These are phyloP conservation scores for Nicotiana knightiana DNA, from an alignment of 257 asterid genomes.

Conservation along the genomic window DNA sequence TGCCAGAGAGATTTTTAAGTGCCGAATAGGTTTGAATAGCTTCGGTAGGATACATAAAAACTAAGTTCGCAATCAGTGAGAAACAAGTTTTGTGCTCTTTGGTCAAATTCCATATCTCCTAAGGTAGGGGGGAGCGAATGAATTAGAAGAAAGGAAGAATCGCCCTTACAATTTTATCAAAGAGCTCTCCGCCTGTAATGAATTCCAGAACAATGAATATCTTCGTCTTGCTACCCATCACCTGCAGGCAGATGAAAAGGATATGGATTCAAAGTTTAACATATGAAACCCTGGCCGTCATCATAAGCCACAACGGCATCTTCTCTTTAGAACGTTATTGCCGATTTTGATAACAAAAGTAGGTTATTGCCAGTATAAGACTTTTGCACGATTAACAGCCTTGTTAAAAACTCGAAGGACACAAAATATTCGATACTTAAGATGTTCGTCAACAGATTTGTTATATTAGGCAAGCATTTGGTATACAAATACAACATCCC, in stretches of 20 bases:
- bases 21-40: slow-evolving; percentile 7
- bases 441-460: background rate
- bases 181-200: slow-evolving; percentile 93
- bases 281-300: background rate
- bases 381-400: background rate
- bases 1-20: background rate
- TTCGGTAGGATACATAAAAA: background rate
- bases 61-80: background rate
- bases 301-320: background rate
- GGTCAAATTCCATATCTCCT: background rate
- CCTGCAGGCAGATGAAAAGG: slow-evolving; percentile 36
- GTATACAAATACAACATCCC: background rate
- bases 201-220: slow-evolving; percentile 85
- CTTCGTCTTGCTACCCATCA: slow-evolving; percentile 94
- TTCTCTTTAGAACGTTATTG: background rate
- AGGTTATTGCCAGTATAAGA: background rate
- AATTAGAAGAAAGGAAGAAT: background rate
- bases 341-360: background rate
- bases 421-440: background rate
- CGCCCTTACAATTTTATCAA: slow-evolving; percentile 79
- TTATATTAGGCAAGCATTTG: background rate
- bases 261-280: background rate
- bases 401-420: background rate
- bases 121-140: background rate
- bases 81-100: background rate